Conservation (phyloP, 169 alveolate genomes). For the Blepharisma undulans region DNA sequence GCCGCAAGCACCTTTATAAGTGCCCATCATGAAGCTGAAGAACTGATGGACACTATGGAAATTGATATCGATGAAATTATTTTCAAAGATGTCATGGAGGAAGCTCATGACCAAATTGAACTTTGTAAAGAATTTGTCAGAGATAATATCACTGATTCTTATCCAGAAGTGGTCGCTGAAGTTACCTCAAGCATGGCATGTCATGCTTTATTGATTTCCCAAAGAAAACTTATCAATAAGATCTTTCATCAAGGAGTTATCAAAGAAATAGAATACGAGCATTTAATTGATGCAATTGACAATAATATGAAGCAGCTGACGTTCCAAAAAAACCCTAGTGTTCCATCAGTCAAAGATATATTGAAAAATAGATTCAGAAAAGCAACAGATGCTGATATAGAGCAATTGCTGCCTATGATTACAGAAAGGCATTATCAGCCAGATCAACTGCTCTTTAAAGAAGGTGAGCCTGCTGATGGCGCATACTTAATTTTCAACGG, state of each 20-base stretch:
- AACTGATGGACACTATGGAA: slow-evolving; percentile 3
- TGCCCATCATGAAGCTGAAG: slow-evolving; percentile 35
- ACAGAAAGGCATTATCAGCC: not conserved
- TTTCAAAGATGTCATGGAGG: slow-evolving; percentile 7
- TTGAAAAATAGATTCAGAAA: not conserved
- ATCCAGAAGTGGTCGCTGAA: slow-evolving; percentile 4
- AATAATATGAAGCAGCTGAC: slow-evolving; percentile 13
- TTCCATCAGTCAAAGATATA: slow-evolving; percentile 7
- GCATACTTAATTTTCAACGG: slow-evolving; percentile 28
- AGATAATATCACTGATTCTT: slow-evolving; percentile 8
- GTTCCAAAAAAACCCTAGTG: not conserved
- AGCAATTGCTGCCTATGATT: not conserved
- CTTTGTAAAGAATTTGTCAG: slow-evolving; percentile 23
- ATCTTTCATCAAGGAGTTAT: slow-evolving; percentile 22
- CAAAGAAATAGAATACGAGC: slow-evolving; percentile 19
- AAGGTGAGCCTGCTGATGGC: slow-evolving; percentile 4
- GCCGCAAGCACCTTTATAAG: slow-evolving; percentile 36
- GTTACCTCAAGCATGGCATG: slow-evolving; percentile 9
- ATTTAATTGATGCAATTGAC: slow-evolving; percentile 13
- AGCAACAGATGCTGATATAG: not conserved
- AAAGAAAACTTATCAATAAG: slow-evolving; percentile 13
- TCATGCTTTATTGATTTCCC: not conserved
- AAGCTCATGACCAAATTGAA: not conserved
- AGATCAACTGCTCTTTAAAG: not conserved
- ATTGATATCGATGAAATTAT: not conserved